Conservation (phyloP, 768 basidiomycete species). For the Boletus sp. region DNA sequence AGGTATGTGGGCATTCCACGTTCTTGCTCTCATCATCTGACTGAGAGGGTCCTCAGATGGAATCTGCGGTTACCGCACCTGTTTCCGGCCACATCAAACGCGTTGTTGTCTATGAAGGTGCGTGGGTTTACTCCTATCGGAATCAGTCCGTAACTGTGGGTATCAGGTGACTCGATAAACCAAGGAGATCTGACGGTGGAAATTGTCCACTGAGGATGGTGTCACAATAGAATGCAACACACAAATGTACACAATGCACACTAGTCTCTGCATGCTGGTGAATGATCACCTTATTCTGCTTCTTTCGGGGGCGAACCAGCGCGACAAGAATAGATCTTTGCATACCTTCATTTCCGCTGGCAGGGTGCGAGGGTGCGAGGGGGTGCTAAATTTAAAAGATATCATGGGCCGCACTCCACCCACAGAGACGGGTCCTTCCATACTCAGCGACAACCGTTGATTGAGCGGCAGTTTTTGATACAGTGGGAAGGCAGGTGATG, state of each 20-base stretch:
- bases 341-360: constrained; percentile 14
- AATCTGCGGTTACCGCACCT: constrained; percentile 93
- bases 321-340: neutral
- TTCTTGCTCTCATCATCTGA: constrained; percentile 11
- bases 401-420: constrained; percentile 9
- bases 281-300: neutral
- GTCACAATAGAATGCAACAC: constrained; percentile 16
- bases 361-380: constrained; percentile 1
- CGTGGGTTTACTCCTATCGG: constrained; percentile 11
- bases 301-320: neutral
- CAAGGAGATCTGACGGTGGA: constrained; percentile 91
- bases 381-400: constrained; percentile 4
- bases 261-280: constrained; percentile 10
- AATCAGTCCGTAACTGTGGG: constrained; percentile 5
- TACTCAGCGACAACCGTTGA: constrained; percentile 1
- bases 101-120: constrained; percentile 85
- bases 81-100: constrained; percentile 96
- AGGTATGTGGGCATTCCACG: constrained; percentile 48
- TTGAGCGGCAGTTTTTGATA: constrained; percentile 11
- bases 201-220: constrained; percentile 60
- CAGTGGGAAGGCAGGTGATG: constrained; percentile 15
- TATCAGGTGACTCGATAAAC: constrained; percentile 84
- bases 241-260: constrained; percentile 11
- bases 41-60: constrained; percentile 64
- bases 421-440: constrained; percentile 2